Conservation (phyloP, 2,329 filamentous ascomycete species). For the Ceratocystis ficicola region DNA sequence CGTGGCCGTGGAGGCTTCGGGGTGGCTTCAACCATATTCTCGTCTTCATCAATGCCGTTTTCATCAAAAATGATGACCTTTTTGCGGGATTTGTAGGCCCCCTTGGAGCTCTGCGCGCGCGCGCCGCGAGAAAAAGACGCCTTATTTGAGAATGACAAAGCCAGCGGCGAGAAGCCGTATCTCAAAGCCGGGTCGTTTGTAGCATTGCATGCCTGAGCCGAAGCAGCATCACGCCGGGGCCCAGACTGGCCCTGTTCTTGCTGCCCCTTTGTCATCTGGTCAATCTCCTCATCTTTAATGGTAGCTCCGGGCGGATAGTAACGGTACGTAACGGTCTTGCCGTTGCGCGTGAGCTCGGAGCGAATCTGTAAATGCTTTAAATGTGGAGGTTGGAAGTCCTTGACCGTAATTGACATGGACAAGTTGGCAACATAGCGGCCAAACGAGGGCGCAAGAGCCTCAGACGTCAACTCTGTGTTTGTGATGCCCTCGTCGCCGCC, state of each 20-base stretch:
- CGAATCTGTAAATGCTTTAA: conserved; percentile 32
- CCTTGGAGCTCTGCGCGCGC: not conserved
- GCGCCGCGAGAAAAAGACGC: not conserved
- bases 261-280: not conserved
- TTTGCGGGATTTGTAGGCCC: conserved; percentile 10
- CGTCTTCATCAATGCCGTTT: not conserved
- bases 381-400: conserved; percentile 32
- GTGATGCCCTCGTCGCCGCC: conserved; percentile 29
- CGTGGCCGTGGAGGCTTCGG: not conserved
- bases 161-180: conserved; percentile 19
- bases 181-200: conserved; percentile 12
- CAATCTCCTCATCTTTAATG: not conserved
- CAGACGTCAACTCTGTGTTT: conserved; percentile 30
- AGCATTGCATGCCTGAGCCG: not conserved
- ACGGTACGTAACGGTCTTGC: conserved; percentile 22
- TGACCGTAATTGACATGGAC: conserved; percentile 25
- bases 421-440: conserved; percentile 29
- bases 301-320: conserved; percentile 20
- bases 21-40: not conserved
- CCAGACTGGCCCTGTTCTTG: not conserved
- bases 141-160: not conserved
- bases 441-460: conserved; percentile 31
- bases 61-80: conserved; percentile 20
- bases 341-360: conserved; percentile 22
- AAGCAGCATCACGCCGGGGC: not conserved